Evolutionary conservation across 1,139 yeast species (phyloP), one percentile per base, ranked within the genome.

Genomic region (Kluyveromyces sp.): DNA sequence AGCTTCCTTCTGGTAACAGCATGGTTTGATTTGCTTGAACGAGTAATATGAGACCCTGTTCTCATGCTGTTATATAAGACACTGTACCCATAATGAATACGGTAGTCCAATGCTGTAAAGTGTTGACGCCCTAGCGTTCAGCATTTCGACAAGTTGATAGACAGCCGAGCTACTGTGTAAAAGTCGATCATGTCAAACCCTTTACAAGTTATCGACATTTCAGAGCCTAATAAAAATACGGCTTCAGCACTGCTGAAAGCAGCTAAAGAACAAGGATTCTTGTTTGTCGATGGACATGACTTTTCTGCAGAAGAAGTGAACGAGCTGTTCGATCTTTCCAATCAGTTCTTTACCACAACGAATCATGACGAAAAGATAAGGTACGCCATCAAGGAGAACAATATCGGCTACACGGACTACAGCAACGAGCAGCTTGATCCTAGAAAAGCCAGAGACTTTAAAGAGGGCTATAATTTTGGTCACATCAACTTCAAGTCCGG

Each of bases 241-340:
- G 82, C 79, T 0, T 68, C 67, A 6, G 66, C 71, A 41, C 68
- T 84, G 15, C 68, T 81, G 9, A 66, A 74, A 3, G 92, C 92
- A 1, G 86, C 87, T 6, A 68, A 77, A 13, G 64, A 76, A 0
- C 82, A 81, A 49, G 94, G 94, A 0, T 83, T 84, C 54, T 66
- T 83, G 54, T 38, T 38, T 20, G 36, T 38, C 17, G 41, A 38
- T 38, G 41, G 41, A 9, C 41, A 83, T 50, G 80, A 74, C 6
- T 79, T 83, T 57, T 64, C 77, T 0, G 73, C 73, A 46, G 61
- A 64, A 3, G 88, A 81, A 49, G 82, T 83, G 6, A 75, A 76
- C 43, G 58, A 59, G 2, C 62, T 78, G 35, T 83, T 83, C 54
- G 61, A 56, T 9, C 51, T 78, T 36, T 77, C 87, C n/a, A 66